These are phyloP conservation scores for Letharia lupina DNA, from an alignment of 495 filamentous ascomycete species.

Conservation along the genomic window DNA sequence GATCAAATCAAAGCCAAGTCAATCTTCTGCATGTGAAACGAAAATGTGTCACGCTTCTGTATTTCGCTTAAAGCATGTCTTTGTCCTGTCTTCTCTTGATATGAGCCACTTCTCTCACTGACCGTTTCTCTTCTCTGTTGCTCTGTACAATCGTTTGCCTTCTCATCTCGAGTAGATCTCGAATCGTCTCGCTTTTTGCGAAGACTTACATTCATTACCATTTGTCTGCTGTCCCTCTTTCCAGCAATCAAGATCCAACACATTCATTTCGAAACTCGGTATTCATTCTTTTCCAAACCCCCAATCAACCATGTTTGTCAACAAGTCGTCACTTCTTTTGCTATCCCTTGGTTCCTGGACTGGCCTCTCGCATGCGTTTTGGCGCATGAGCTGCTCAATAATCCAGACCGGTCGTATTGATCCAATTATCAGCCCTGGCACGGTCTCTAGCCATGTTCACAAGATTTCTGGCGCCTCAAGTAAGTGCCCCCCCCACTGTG, in stretches of 20 bases:
- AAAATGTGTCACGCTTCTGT: neutral
- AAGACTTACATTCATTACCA: neutral
- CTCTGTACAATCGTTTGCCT: neutral
- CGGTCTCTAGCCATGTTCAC: slow-evolving; percentile 29
- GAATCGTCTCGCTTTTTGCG: neutral
- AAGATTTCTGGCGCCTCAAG: slow-evolving; percentile 30
- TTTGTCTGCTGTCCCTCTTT: neutral
- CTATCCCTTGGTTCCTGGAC: slow-evolving; percentile 5
- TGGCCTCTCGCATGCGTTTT: slow-evolving; percentile 27
- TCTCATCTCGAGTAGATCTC: neutral
- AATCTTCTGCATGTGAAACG: neutral
- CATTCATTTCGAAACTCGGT: neutral
- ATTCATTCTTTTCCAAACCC: neutral
- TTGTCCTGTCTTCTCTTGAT: neutral
- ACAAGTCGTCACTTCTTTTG: neutral
- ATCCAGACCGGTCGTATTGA: slow-evolving; percentile 35
- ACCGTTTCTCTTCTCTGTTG: neutral
- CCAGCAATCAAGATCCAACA: neutral
- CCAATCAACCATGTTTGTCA: neutral
- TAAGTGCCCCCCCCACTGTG: neutral
- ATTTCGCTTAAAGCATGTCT: neutral
- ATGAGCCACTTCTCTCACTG: neutral
- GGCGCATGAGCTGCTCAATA: slow-evolving; percentile 31
- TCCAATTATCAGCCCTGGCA: slow-evolving; percentile 29
- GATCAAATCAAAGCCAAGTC: neutral